Evolutionary conservation across 129 eudicot genomes (phyloP).

Genomic region (Cynara cardunculus): DNA sequence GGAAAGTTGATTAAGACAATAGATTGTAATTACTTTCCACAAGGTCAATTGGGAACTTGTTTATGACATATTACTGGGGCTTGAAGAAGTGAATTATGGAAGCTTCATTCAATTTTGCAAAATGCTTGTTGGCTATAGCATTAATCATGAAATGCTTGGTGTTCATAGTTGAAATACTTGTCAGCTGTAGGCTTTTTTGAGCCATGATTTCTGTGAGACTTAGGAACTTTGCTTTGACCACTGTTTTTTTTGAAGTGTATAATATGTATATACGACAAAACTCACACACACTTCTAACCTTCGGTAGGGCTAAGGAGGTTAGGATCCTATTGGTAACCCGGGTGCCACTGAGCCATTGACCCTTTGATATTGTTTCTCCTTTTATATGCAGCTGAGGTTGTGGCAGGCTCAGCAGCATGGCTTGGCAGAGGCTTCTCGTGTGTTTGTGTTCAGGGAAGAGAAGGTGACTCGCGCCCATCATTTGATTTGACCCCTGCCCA

Average conservation of each 20-base stretch:
- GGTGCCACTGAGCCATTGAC: not conserved
- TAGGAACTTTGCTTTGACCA: constrained; percentile 4
- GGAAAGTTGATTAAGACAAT: not conserved
- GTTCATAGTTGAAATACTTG: not conserved
- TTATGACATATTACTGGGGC: not conserved
- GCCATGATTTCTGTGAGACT: not conserved
- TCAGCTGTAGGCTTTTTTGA: not conserved
- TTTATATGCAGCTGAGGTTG: constrained; percentile 76
- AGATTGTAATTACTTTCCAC: not conserved
- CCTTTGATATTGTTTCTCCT: not conserved
- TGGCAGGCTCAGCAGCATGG: constrained; percentile 99
- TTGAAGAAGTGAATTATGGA: not conserved
- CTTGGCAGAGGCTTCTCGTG: constrained; percentile 96
- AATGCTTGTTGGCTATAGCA: not conserved
- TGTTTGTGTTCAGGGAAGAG: constrained; percentile 95
- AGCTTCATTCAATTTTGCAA: not conserved
- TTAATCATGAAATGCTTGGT: not conserved
- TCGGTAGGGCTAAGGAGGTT: not conserved
- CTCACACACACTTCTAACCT: not conserved
- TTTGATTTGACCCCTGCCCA: constrained; percentile 87
- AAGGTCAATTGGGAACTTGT: not conserved
- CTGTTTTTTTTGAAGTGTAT: not conserved
- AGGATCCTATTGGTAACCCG: not conserved
- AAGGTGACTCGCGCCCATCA: constrained; percentile 83
- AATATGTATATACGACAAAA: not conserved